These are phyloP conservation scores for Ophioceras dolichostomum DNA, from an alignment of 2,329 filamentous ascomycete species.

Conservation along the genomic window DNA sequence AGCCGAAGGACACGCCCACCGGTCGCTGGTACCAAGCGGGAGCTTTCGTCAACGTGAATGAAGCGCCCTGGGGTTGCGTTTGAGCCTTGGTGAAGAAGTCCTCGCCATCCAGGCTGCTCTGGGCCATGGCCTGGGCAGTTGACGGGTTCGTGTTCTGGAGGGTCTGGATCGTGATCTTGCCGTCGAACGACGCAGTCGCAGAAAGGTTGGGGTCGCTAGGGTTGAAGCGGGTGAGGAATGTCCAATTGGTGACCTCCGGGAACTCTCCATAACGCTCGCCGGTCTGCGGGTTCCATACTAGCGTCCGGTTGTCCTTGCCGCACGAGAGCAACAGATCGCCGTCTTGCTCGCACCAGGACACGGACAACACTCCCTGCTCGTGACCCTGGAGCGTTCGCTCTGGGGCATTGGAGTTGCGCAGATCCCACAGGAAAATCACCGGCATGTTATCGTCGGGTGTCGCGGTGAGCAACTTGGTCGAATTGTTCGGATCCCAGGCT, in stretches of 20 bases:
- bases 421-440: conserved; percentile 84
- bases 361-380: conserved; percentile 81
- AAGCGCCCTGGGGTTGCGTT: conserved; percentile 77
- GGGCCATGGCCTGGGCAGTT: conserved; percentile 51
- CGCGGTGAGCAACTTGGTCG: conserved; percentile 87
- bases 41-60: conserved; percentile 74
- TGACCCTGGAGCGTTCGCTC: conserved; percentile 85
- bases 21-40: conserved; percentile 87
- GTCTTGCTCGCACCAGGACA: conserved; percentile 93
- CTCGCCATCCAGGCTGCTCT: conserved; percentile 69
- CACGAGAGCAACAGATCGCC: conserved; percentile 80
- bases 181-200: conserved; percentile 93
- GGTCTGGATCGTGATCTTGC: conserved; percentile 88
- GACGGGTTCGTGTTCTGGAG: conserved; percentile 85
- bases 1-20: conserved; percentile 80
- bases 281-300: conserved; percentile 93
- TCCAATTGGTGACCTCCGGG: conserved; percentile 98
- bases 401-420: conserved; percentile 90
- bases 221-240: conserved; percentile 89
- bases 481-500: conserved; percentile 92
- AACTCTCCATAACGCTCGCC: conserved; percentile 84
- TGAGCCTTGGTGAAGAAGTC: conserved; percentile 96
- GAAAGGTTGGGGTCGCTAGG: conserved; percentile 85
- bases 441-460: conserved; percentile 83
- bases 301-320: conserved; percentile 90